These are phyloP conservation scores for Globisporangium acanthophoron DNA, from an alignment of 352 stramenopile genomes.

Conservation along the genomic window DNA sequence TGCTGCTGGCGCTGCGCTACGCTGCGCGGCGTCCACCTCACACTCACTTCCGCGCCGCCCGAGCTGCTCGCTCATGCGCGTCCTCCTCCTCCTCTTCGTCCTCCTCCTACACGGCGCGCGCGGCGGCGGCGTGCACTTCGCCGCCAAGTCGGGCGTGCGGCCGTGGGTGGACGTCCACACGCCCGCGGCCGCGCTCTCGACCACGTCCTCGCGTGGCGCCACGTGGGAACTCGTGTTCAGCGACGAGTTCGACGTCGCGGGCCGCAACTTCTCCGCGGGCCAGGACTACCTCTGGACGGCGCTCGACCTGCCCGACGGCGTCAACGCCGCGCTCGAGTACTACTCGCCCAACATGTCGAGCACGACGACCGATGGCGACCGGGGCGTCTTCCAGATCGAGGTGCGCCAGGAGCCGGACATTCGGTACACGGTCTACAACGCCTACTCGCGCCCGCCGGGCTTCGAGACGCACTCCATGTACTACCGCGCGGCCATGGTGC, in stretches of 20 bases:
- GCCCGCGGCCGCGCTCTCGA: slow-evolving; percentile 15
- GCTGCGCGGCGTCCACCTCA: too few species aligned
- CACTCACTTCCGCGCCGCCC: too few species aligned
- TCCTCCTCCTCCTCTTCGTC: too few species aligned
- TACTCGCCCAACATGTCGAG: slow-evolving; percentile 70
- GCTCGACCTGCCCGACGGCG: slow-evolving; percentile 62
- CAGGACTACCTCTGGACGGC: slow-evolving; percentile 93
- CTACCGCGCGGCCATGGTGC: slow-evolving; percentile 78
- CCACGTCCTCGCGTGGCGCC: slow-evolving; percentile 44
- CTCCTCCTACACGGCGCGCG: not conserved
- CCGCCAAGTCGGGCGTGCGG: slow-evolving; percentile 50
- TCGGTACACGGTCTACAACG: slow-evolving; percentile 65
- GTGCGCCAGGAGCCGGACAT: slow-evolving; percentile 29
- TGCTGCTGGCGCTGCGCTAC: too few species aligned
- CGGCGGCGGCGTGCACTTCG: slow-evolving; percentile 18
- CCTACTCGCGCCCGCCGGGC: slow-evolving; percentile 8
- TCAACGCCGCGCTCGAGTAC: slow-evolving; percentile 64
- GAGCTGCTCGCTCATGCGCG: too few species aligned
- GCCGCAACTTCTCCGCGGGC: slow-evolving; percentile 84
- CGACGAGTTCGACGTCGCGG: slow-evolving; percentile 66
- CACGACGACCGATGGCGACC: slow-evolving; percentile 10
- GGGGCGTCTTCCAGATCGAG: slow-evolving; percentile 36
- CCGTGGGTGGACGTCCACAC: slow-evolving; percentile 63
- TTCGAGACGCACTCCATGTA: slow-evolving; percentile 22
- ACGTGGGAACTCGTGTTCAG: slow-evolving; percentile 68